These are phyloP conservation scores for Vitis riparia DNA, from an alignment of 164 flowering plant genomes.

Conservation along the genomic window DNA sequence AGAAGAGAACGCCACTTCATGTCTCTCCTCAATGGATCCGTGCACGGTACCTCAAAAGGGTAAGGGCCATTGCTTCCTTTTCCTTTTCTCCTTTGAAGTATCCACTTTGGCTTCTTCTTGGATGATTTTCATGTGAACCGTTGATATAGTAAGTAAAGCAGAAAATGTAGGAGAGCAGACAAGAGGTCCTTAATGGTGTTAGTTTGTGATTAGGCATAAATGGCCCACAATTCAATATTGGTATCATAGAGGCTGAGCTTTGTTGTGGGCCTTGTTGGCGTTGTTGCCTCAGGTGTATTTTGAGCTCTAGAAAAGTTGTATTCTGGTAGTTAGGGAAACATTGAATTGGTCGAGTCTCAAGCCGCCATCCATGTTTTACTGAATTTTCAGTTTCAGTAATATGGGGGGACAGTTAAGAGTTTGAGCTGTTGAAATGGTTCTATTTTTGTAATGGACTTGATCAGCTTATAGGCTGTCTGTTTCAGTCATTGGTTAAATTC, in stretches of 20 bases:
- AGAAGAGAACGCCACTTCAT: conserved; percentile 80
- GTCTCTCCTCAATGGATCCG: conserved; percentile 91
- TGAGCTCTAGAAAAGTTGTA: neutral
- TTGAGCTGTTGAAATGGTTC: neutral
- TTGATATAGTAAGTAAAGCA: neutral
- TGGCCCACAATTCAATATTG: conserved; percentile 2
- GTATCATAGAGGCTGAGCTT: neutral
- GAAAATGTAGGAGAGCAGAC: neutral
- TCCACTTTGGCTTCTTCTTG: neutral
- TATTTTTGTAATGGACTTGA: neutral
- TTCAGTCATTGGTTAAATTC: neutral
- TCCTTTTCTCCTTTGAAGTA: neutral
- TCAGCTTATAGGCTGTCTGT: neutral
- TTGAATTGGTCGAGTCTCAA: neutral
- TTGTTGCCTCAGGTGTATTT: neutral
- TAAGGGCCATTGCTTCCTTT: conserved; percentile 28
- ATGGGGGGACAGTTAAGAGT: neutral
- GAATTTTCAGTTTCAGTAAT: neutral
- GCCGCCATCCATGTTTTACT: neutral
- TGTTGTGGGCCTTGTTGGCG: neutral
- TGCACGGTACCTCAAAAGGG: conserved; percentile 66
- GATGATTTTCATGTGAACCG: neutral
- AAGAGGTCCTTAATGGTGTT: neutral
- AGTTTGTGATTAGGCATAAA: conserved; percentile 6
- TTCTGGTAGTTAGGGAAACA: neutral